Evolutionary conservation across 176 grass and related monocot genomes (phyloP).

Genomic region (Themeda triandra): DNA sequence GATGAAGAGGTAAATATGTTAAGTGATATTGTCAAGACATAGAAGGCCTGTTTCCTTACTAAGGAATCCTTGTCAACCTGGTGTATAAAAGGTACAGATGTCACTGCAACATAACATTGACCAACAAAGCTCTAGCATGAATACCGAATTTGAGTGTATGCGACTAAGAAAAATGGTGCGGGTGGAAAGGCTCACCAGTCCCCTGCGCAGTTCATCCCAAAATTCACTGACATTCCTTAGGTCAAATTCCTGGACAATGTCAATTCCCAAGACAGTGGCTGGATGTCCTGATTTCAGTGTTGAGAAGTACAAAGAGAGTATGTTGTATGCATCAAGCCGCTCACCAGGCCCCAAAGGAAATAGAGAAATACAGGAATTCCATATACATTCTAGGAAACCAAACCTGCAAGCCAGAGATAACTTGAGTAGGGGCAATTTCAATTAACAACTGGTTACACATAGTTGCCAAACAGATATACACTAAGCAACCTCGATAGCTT

Average conservation of each 20-base stretch:
- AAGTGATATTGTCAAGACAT: slow-evolving; percentile 73
- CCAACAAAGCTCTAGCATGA: not conserved
- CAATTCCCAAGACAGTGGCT: not conserved
- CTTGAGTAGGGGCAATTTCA: not conserved
- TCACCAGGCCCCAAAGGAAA: slow-evolving; percentile 62
- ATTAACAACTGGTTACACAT: slow-evolving; percentile 6
- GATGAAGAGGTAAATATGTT: slow-evolving; percentile 43
- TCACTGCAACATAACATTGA: not conserved
- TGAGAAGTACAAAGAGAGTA: slow-evolving; percentile 68
- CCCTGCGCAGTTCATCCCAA: slow-evolving; percentile 77
- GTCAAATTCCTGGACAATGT: slow-evolving; percentile 39
- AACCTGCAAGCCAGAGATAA: slow-evolving; percentile 43
- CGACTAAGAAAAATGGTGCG: slow-evolving; percentile 17
- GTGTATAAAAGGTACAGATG: not conserved
- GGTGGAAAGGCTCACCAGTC: slow-evolving; percentile 59
- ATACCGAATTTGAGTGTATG: slow-evolving; percentile 5
- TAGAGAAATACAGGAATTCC: slow-evolving; percentile 67
- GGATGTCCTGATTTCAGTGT: slow-evolving; percentile 30
- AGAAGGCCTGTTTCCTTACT: slow-evolving; percentile 84
- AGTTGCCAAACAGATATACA: not conserved
- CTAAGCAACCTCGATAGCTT: slow-evolving; percentile 46
- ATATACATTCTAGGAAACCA: slow-evolving; percentile 62
- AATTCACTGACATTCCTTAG: slow-evolving; percentile 57
- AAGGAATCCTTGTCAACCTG: slow-evolving; percentile 85
- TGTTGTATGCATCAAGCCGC: slow-evolving; percentile 62